Evolutionary conservation across 805 yeast genomes (phyloP), one percentile per base, ranked within the genome.

Genomic region (Candida andamanensis): DNA sequence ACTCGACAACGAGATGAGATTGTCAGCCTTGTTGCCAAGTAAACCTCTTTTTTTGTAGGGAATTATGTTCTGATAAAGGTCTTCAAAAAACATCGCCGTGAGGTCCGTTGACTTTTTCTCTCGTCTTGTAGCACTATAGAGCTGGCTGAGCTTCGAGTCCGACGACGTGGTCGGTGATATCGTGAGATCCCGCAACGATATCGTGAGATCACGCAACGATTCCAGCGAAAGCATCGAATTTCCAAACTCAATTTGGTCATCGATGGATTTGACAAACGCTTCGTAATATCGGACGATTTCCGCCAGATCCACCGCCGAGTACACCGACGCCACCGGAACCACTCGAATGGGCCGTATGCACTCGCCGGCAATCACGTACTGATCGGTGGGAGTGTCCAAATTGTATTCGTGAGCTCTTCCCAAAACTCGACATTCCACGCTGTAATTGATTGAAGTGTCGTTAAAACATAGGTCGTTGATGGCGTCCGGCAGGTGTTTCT

Each of bases 391-490:
- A 7, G 35, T 41, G 4, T 42, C 42, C 4, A 35, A 28, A 16
- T 53, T 44, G 40, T 60, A 62, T 23, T 59, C 63, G 16, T 57
- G 49, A 0, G 69, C 65, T 19, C 50, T 58, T 5, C 69, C 70
- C 20, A 65, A 57, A 20, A 65, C 54, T 40, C 69, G 53, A 9
- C 68, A 67, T 34, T 53, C 58, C 4, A 65, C 58, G 24, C 59
- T 53, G 40, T 63, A 65, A 27, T 45, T 47, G 4, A 63, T 48
- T 6, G 56, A 51, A 6, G 64, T 49, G 40, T 63, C 67, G 14
- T 58, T 45, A 25, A 60, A 58, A 3, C 60, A 43, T 32, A 64
- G 50, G 41, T 65, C 71, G 25, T 52, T 50, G 23, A 61, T 30
- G 3, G 39, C 39, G 10, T 35, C 25, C n/a, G n/a, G n/a, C n/a